Percentiles rank a stretch among this genome's conserved stretches.
Conservation (phyloP, 2,329 filamentous ascomycete genomes). For the Talaromyces amestolkiae region DNA sequence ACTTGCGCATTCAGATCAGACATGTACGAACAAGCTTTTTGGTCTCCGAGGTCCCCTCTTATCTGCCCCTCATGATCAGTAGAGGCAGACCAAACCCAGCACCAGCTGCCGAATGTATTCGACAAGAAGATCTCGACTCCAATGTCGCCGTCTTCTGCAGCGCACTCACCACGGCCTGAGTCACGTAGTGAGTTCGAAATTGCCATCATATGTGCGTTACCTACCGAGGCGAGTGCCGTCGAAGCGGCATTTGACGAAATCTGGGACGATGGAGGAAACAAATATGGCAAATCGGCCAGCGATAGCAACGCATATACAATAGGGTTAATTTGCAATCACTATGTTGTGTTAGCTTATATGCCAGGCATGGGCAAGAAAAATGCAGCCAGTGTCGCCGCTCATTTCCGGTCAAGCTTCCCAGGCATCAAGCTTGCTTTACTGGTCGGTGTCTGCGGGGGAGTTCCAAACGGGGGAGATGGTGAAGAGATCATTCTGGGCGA, state of each 20-base stretch:
- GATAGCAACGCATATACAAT: constrained; percentile 34
- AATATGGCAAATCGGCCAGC: constrained; percentile 7
- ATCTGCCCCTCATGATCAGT: not conserved
- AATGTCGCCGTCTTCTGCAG: not conserved
- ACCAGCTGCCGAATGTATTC: not conserved
- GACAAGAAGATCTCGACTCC: not conserved
- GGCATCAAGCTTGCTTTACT: constrained; percentile 35
- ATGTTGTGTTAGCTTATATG: constrained; percentile 36
- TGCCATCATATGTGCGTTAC: not conserved
- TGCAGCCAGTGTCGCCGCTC: constrained; percentile 19
- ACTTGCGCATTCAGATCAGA: not conserved
- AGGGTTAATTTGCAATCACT: constrained; percentile 34
- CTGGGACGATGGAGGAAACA: not conserved
- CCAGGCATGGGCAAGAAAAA: constrained; percentile 13
- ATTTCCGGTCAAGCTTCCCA: constrained; percentile 33
- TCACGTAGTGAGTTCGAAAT: constrained; percentile 3
- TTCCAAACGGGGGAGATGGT: constrained; percentile 14
- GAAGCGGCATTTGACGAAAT: not conserved
- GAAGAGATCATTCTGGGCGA: constrained; percentile 23
- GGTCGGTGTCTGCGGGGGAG: constrained; percentile 42
- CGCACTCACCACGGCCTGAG: not conserved
- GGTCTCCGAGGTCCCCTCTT: not conserved
- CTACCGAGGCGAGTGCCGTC: constrained; percentile 2
- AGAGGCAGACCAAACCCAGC: not conserved
- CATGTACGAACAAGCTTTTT: not conserved